These are phyloP conservation scores for Gossypium bickii DNA, from an alignment of 345 rosid genomes.

Conservation along the genomic window DNA sequence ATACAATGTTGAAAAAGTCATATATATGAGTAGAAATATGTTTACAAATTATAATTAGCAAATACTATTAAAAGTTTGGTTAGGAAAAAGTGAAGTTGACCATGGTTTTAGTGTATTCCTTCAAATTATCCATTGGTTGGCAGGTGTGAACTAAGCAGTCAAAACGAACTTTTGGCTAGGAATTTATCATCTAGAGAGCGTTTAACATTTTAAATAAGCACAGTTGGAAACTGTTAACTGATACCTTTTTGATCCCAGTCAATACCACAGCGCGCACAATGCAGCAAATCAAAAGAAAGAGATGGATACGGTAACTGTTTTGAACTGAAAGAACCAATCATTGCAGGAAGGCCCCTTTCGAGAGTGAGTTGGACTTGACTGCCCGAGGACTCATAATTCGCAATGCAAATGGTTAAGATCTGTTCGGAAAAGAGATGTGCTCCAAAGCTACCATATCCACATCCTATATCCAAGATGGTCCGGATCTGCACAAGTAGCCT, in stretches of 20 bases:
- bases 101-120: background rate
- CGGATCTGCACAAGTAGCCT: constrained; percentile 56
- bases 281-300: constrained; percentile 98
- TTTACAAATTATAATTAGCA: background rate
- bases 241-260: constrained; percentile 98
- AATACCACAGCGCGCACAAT: constrained; percentile 84
- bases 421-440: constrained; percentile 83
- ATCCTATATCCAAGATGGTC: constrained; percentile 92
- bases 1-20: background rate
- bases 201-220: background rate
- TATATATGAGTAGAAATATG: background rate
- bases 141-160: background rate
- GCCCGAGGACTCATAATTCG: constrained; percentile 89
- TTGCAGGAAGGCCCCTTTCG: constrained; percentile 98
- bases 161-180: background rate
- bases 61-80: background rate
- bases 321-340: constrained; percentile 76
- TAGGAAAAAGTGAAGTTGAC: background rate
- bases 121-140: background rate
- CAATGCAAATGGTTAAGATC: constrained; percentile 91
- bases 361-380: constrained; percentile 98
- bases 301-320: constrained; percentile 90
- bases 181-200: background rate
- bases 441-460: constrained; percentile 99
- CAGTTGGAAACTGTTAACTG: background rate